Conservation (phyloP, 1,284 basidiomycete species). For the Rhodotorula sp. region DNA sequence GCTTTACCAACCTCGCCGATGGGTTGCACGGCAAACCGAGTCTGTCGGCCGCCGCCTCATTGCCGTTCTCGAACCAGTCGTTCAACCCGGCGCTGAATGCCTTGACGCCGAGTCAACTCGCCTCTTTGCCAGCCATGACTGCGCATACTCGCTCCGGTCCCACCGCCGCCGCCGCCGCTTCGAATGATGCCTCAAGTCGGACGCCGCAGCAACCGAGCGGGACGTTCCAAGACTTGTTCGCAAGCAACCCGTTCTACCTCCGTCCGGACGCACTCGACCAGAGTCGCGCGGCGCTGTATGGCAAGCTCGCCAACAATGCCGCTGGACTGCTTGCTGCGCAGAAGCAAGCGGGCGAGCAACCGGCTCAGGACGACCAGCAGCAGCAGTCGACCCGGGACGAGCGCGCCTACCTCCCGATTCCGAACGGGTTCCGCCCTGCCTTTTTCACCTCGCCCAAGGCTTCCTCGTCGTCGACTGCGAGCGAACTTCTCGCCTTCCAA, state of each 20-base stretch:
- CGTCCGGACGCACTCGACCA: slow-evolving; percentile 39
- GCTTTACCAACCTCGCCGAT: slow-evolving; percentile 27
- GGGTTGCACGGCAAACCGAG: slow-evolving; percentile 26
- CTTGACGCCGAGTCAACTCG: slow-evolving; percentile 29
- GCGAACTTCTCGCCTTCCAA: slow-evolving; percentile 35
- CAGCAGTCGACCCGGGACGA: background rate
- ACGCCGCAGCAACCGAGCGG: slow-evolving; percentile 9
- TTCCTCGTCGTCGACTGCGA: slow-evolving; percentile 6
- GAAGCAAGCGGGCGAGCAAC: slow-evolving; percentile 18
- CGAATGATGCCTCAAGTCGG: background rate
- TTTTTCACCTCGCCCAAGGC: slow-evolving; percentile 36
- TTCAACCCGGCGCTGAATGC: slow-evolving; percentile 45
- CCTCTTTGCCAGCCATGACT: slow-evolving; percentile 29
- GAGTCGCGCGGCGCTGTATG: slow-evolving; percentile 42
- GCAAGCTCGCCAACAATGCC: slow-evolving; percentile 43
- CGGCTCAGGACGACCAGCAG: background rate
- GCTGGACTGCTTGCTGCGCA: slow-evolving; percentile 38
- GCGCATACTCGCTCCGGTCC: slow-evolving; percentile 29
- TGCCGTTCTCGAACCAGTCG: slow-evolving; percentile 19
- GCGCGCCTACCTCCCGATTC: slow-evolving; percentile 19
- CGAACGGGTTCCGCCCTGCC: slow-evolving; percentile 40
- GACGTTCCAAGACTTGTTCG: slow-evolving; percentile 43
- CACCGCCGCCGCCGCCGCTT: background rate
- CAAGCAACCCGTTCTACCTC: slow-evolving; percentile 42
- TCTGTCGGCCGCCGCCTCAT: background rate